Conservation (phyloP, 176 grass and related monocot species). For the Triticum timopheevii region DNA sequence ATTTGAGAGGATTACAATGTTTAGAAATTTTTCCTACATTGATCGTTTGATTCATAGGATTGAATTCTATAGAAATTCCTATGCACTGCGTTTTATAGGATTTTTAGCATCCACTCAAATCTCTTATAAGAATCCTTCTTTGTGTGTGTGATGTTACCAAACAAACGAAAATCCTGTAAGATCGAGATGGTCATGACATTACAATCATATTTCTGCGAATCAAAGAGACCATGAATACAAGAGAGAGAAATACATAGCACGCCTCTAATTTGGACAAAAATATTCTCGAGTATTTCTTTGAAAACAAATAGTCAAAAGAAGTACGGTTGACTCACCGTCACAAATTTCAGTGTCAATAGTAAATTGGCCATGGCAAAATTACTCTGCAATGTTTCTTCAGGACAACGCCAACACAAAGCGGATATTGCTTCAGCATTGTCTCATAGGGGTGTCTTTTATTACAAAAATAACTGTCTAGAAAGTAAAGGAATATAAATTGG, state of each 20-base stretch:
- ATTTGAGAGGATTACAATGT: no score
- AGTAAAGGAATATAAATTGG: not conserved
- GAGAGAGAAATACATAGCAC: not conserved
- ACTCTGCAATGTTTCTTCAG: not conserved
- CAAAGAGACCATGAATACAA: not conserved
- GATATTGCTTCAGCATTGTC: conserved; percentile 6
- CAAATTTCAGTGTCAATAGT: not conserved
- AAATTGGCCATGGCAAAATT: not conserved
- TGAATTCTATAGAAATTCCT: no score
- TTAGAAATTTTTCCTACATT: no score
- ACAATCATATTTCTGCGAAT: no score
- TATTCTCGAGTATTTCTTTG: not conserved
- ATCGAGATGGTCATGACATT: no score
- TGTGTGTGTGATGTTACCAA: no score
- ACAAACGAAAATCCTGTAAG: no score
- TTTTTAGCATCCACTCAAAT: no score
- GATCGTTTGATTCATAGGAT: no score
- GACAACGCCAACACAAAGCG: not conserved
- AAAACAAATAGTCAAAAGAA: not conserved
- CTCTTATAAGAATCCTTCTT: no score
- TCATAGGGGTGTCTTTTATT: conserved; percentile 6
- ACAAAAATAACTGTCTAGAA: conserved; percentile 22
- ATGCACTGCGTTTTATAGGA: no score
- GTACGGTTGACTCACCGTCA: not conserved
- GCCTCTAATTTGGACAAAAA: not conserved